Conservation (phyloP, 1,284 basidiomycete species). For the Ustilago esculenta region DNA sequence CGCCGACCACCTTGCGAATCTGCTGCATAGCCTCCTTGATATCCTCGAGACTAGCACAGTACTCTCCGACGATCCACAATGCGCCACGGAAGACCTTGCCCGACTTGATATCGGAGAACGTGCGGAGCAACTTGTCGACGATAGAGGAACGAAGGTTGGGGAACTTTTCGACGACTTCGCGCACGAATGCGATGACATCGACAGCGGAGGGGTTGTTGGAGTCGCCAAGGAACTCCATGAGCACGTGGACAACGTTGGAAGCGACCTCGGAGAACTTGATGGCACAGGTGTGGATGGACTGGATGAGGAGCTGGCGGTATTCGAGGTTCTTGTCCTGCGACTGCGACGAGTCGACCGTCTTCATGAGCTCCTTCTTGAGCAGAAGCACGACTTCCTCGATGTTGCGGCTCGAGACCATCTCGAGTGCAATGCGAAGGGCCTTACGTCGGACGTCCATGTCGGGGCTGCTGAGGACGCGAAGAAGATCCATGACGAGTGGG, state of each 20-base stretch:
- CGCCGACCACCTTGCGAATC: conserved; percentile 87
- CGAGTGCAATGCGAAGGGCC: conserved; percentile 87
- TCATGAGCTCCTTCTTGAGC: conserved; percentile 96
- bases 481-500: conserved; percentile 91
- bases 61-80: conserved; percentile 98
- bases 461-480: conserved; percentile 88
- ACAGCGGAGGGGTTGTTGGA: conserved; percentile 93
- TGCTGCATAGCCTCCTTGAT: conserved; percentile 75
- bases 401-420: conserved; percentile 92
- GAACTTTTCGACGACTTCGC: conserved; percentile 98
- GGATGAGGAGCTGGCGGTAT: conserved; percentile 95
- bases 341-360: conserved; percentile 76
- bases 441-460: conserved; percentile 97
- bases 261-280: conserved; percentile 99
- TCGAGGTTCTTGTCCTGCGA: conserved; percentile 73
- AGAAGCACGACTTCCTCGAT: conserved; percentile 97
- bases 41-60: conserved; percentile 68
- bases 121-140: conserved; percentile 84
- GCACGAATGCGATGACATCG: conserved; percentile 94
- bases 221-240: conserved; percentile 99
- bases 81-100: conserved; percentile 97
- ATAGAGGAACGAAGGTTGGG: conserved; percentile 85
- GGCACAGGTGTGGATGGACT: conserved; percentile 95
- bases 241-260: conserved; percentile 91
- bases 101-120: conserved; percentile 89